Conservation (phyloP, 192 early-diverging fungal species). For the Chytriomyces sp. region DNA sequence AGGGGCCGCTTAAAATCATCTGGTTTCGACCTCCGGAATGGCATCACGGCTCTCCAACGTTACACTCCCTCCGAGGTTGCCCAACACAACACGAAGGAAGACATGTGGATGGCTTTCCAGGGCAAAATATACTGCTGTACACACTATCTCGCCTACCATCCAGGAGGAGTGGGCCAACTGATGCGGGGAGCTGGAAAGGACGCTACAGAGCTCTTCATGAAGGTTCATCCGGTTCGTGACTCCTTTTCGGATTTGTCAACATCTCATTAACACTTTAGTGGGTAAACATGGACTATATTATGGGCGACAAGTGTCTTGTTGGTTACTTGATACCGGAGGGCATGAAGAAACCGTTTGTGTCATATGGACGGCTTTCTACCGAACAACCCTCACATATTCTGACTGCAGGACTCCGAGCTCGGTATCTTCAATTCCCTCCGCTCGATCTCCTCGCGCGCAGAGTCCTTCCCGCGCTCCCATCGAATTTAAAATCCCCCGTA, state of each 20-base stretch:
- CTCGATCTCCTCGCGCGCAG: neutral
- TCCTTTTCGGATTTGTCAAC: neutral
- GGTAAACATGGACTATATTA: conserved; percentile 86
- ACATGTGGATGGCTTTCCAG: conserved; percentile 87
- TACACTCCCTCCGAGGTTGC: conserved; percentile 76
- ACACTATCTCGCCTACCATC: conserved; percentile 86
- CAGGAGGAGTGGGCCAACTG: conserved; percentile 71
- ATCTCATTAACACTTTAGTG: conserved; percentile 46
- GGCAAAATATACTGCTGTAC: conserved; percentile 94
- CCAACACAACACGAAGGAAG: conserved; percentile 72
- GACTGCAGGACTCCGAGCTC: neutral
- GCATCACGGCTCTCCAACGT: conserved; percentile 55
- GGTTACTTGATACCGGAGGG: conserved; percentile 50
- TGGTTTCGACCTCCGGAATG: conserved; percentile 70
- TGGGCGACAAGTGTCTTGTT: conserved; percentile 80
- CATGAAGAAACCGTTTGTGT: neutral
- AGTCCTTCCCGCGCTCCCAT: neutral
- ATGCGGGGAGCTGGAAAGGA: conserved; percentile 85
- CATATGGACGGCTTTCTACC: neutral
- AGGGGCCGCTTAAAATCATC: conserved; percentile 86
- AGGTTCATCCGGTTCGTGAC: conserved; percentile 73
- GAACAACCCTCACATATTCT: neutral
- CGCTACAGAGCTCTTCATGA: conserved; percentile 81
- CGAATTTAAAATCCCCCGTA: conserved; percentile 5
- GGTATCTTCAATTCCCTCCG: neutral